Evolutionary conservation across 495 filamentous ascomycete genomes (phyloP), one percentile per base, ranked within the genome.

Genomic region (Parachaetomium inaequale): DNA sequence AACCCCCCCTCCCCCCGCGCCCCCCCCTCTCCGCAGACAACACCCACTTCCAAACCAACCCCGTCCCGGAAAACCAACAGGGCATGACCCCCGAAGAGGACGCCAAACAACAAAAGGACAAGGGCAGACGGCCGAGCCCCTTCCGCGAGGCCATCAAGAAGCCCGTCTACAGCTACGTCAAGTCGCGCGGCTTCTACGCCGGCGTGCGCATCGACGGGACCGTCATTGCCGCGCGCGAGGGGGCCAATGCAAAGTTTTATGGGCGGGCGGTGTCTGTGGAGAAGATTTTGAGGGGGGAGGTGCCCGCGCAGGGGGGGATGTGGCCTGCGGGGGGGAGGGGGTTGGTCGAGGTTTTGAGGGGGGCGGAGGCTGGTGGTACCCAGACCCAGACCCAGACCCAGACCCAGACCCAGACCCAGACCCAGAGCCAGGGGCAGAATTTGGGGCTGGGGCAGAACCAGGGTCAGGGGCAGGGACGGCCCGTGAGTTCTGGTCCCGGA

Each of bases 141-240:
- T 66, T 73, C 43, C 58, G 66, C n/a, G 70, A 71, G 19, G 66
- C 63, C 23, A 51, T 74, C 57, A 67, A 68, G 25, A 76, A 72
- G 59, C 89, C 90, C 0, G 81, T 92, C 12, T 93, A 87, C 79
- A 90, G 85, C 38, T 94, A 94, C 67, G 82, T 93, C 77, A 92
- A 92, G 75, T 88, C 84, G 63, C 82, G 89, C 42, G 90, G 90
- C 4, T 80, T 93, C 38, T 92, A 91, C 62, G 89, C 87, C 6
- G 89, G 89, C 25, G 80, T 92, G 11, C 87, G 90, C 59, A 77
- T 92, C 47, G 89, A 93, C 66, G 90, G 90, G 0, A 92, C 89
- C 0, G 81, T 92, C 32, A 78, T 94, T 61, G 85, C 91, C 52
- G 88, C 91, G 74, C 81, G 90, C 14, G 87, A 83, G n/a, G 87